These are phyloP conservation scores for Tolypocladium ophioglossoides DNA, from an alignment of 2,329 filamentous ascomycete species.

Conservation along the genomic window DNA sequence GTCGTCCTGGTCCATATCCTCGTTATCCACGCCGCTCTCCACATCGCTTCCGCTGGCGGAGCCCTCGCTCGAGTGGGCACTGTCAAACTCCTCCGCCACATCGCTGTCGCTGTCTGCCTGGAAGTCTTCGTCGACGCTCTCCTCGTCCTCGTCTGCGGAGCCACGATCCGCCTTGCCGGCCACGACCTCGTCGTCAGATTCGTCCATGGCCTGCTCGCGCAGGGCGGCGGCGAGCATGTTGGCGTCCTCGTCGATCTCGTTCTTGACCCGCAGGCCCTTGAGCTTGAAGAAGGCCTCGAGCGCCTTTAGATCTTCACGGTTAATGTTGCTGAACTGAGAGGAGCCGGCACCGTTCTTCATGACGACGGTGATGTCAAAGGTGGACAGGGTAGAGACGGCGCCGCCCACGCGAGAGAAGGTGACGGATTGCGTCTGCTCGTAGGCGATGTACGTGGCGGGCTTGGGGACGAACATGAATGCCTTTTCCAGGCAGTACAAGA, in stretches of 20 bases:
- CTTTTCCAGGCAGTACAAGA: constrained; percentile 94
- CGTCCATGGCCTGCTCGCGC: constrained; percentile 71
- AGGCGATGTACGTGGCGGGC: constrained; percentile 91
- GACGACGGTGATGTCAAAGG: constrained; percentile 91
- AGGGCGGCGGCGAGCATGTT: constrained; percentile 70
- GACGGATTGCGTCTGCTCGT: constrained; percentile 83
- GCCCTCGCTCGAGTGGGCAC: constrained; percentile 76
- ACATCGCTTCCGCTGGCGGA: constrained; percentile 51
- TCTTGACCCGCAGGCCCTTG: constrained; percentile 92
- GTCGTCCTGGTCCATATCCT: constrained; percentile 31
- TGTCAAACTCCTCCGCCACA: constrained; percentile 93
- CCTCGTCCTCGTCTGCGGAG: constrained; percentile 90
- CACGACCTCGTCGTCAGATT: constrained; percentile 74
- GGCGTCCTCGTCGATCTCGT: constrained; percentile 95
- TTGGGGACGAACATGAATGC: constrained; percentile 99
- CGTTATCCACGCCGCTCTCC: constrained; percentile 36
- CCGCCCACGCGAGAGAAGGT: constrained; percentile 95
- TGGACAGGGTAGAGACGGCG: constrained; percentile 84
- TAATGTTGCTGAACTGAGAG: constrained; percentile 98
- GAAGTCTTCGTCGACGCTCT: constrained; percentile 95
- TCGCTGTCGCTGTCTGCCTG: constrained; percentile 85
- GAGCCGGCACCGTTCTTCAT: constrained; percentile 81
- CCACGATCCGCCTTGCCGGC: constrained; percentile 65
- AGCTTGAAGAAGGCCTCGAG: constrained; percentile 97
- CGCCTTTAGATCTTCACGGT: constrained; percentile 91